Evolutionary conservation across 768 basidiomycete species (phyloP), one percentile per base, ranked within the genome.

Genomic region (Holtermanniella nyarrowii): DNA sequence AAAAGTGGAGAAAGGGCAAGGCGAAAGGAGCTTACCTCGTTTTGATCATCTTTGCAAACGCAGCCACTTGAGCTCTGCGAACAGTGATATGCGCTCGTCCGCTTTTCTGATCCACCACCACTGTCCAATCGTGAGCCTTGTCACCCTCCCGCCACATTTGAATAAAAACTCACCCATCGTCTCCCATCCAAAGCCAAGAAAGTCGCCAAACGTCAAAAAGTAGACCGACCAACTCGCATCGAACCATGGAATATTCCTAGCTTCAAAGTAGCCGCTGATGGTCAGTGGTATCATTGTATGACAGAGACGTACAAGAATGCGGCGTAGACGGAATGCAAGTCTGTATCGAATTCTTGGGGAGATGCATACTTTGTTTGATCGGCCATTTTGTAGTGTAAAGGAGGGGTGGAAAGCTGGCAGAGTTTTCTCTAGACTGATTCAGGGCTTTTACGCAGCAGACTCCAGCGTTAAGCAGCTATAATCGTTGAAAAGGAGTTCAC

Each of bases 21-120:
- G 25, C 42, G 16, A n/a, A 5, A n/a, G 18, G 26, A 12, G 21
- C 62, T 43, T 23, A 63, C 65, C 66, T 44, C 0, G 66, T 68
- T 21, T 64, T 56, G 39, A 71, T 65, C 69, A 71, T 71, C 54
- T 62, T 71, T 24, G 67, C 69, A 49, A 71, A 69, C 25, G 62
- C 50, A 18, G 55, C 65, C 31, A 71, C 66, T 42, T 68, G 65
- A 18, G 66, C 69, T n/a, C 59, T 46, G 40, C 59, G 42, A 3
- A 64, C 64, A 1, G 62, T 60, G 31, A 67, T 62, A 39, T 67
- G 63, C 11, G 65, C 45, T 42, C 59, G 57, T 3, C 65, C 65
- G 1, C 62, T 64, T 5, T 27, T 40, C 26, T 42, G 47, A 46
- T 67, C 59, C n/a, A 67, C 65, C n/a, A 67, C 58, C 20, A 60